Evolutionary conservation across 2,329 filamentous ascomycete genomes (phyloP).

Genomic region (Acrocalymma vagum): DNA sequence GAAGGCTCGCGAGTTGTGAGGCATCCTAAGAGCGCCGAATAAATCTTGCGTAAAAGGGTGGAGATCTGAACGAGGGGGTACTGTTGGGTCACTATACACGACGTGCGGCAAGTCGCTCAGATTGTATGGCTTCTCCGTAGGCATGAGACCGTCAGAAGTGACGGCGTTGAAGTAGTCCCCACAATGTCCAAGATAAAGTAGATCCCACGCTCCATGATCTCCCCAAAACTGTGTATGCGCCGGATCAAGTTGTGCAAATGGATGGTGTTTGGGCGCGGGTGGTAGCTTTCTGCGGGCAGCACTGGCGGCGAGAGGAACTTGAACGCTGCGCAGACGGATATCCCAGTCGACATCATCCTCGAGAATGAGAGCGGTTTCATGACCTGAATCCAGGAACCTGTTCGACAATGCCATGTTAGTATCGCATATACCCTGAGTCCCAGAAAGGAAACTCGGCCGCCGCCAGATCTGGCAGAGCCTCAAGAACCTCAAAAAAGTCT

Average conservation of each 20-base stretch:
- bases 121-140: slow-evolving; percentile 35
- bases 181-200: slow-evolving; percentile 56
- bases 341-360: slow-evolving; percentile 59
- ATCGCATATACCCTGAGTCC: no score
- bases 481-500: slow-evolving; percentile 10
- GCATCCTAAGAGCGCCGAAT: slow-evolving; percentile 45
- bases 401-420: slow-evolving; percentile 18
- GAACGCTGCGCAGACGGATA: slow-evolving; percentile 52
- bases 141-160: slow-evolving; percentile 36
- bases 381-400: slow-evolving; percentile 53
- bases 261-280: slow-evolving; percentile 28
- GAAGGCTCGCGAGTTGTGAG: slow-evolving; percentile 46
- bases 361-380: slow-evolving; percentile 53
- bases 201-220: slow-evolving; percentile 49
- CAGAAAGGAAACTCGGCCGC: no score
- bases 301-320: slow-evolving; percentile 51
- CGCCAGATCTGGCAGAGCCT: no score
- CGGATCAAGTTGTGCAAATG: slow-evolving; percentile 22
- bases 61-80: slow-evolving; percentile 46
- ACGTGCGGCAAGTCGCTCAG: slow-evolving; percentile 42
- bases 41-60: slow-evolving; percentile 51
- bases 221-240: slow-evolving; percentile 51
- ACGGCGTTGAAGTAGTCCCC: slow-evolving; percentile 51
- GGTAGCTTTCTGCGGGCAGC: slow-evolving; percentile 49
- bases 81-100: slow-evolving; percentile 46